Percentiles rank a stretch among this genome's conserved stretches.
These are phyloP conservation scores for Coriolopsis trogii DNA, from an alignment of 1,284 basidiomycete species.

Conservation along the genomic window DNA sequence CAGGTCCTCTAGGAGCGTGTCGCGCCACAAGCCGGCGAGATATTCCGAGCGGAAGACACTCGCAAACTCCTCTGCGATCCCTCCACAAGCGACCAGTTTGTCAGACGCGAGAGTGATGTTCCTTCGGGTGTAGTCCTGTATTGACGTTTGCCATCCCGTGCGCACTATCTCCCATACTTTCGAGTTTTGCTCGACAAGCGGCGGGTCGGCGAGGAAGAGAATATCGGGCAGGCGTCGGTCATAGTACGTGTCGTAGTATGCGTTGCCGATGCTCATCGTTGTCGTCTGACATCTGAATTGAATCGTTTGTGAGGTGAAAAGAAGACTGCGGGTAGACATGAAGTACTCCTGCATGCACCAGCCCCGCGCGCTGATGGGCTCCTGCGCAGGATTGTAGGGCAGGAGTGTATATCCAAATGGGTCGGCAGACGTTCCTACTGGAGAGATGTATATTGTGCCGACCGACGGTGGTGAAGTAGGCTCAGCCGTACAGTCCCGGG, in stretches of 20 bases:
- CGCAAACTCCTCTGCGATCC: slow-evolving; percentile 1
- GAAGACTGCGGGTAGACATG: slow-evolving; percentile 5
- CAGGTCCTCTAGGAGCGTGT: neutral
- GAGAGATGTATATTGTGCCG: neutral
- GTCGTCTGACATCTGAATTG: slow-evolving; percentile 6
- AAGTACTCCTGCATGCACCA: slow-evolving; percentile 12
- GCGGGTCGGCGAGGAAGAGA: neutral
- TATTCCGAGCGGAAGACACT: neutral
- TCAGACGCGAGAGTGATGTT: neutral
- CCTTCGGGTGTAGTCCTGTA: slow-evolving; percentile 1
- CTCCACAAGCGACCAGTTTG: slow-evolving; percentile 5
- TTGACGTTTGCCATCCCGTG: neutral
- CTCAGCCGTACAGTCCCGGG: no score
- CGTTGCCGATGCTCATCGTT: slow-evolving; percentile 2
- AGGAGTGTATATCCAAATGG: no score
- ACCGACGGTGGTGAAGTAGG: no score
- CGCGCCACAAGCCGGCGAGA: slow-evolving; percentile 3
- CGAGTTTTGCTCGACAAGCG: neutral
- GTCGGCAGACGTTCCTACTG: no score
- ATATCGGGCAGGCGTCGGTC: neutral
- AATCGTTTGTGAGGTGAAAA: slow-evolving; percentile 7
- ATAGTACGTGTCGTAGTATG: neutral
- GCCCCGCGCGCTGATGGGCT: slow-evolving; percentile 1
- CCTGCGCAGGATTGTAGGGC: neutral
- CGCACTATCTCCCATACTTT: neutral